Base-by-base conservation (phyloP, 345 rosid genomes). In the Salix arbutifolia region DNA sequence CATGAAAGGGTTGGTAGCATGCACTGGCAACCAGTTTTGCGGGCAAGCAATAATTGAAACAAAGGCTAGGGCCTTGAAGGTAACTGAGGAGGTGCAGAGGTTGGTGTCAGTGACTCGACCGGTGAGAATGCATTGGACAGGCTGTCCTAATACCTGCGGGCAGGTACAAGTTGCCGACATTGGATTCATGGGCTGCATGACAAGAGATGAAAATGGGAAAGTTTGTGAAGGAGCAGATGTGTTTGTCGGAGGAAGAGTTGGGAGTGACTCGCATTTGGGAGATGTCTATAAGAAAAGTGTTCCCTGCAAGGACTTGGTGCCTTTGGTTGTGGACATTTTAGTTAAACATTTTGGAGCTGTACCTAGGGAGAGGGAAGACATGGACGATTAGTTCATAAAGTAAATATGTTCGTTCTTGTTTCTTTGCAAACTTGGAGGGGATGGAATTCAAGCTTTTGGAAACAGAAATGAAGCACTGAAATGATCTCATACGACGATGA, bases 41-140 rank as follows among this genome's bases (percentile, higher is more conserved):
- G 97, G 99, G 33, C 99, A 96, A 78, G 98, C 91, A 4, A 91
- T 96, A 17, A 96, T 93, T 13, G 99, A 96, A 85, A 96, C 99
- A 0, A 96, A 96, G 68, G 97, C 90, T 16, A 86, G 99, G 72
- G 96, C 98, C 31, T 42, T 93, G 69, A 91, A 90, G 81, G 97
- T 93, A 82, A 89, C 97, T 0, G 91, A 91, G 81, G 99, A 96
- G 78, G 94, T 96, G 18, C 88, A 85, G 75, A 85, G 92, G 84
- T 86, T 90, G 1, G 97, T 96, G 58, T 84, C 92, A 0, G 89
- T 96, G 46, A 80, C 80, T 2, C 78, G 67, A 66, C 91, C 92
- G 0, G 85, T 96, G 58, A 91, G 99, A 86, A 91, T 93, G 97
- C 99, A 96, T 67, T 96, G 98, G 99, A 96, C 98, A 0, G 98